Evolutionary conservation across 2,329 filamentous ascomycete genomes (phyloP).

Genomic region (Alternaria sp.): DNA sequence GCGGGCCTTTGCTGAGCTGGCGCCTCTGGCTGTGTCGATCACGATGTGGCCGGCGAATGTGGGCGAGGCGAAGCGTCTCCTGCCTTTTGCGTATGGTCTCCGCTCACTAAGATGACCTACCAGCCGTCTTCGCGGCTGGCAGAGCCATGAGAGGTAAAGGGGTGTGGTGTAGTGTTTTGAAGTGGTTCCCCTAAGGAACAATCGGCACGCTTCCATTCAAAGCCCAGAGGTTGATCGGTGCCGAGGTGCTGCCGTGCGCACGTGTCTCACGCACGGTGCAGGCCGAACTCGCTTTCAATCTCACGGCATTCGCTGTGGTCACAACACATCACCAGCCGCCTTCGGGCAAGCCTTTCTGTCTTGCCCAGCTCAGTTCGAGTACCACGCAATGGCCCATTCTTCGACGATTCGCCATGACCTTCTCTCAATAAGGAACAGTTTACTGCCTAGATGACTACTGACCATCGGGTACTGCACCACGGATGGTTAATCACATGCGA

Average conservation of each 20-base stretch:
- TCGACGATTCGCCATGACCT: not conserved
- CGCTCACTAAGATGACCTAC: constrained; percentile 5
- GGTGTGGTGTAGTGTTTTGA: constrained; percentile 2
- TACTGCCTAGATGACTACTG: not conserved
- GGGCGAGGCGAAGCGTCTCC: constrained; percentile 9
- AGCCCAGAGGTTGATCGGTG: not conserved
- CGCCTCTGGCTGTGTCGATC: constrained; percentile 18
- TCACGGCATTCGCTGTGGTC: constrained; percentile 2
- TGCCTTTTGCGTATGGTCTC: constrained; percentile 23
- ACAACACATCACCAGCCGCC: not conserved
- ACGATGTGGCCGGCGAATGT: constrained; percentile 1
- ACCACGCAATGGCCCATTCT: not conserved
- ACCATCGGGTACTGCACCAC: not conserved
- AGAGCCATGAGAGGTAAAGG: not conserved
- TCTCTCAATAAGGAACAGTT: not conserved
- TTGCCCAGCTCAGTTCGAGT: not conserved
- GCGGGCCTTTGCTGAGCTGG: constrained; percentile 15
- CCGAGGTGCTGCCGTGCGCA: not conserved
- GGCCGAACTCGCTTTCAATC: not conserved
- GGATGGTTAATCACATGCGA: not conserved
- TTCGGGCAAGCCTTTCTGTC: not conserved
- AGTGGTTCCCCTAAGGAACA: not conserved
- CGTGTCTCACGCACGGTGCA: not conserved
- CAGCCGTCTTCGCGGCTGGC: not conserved
- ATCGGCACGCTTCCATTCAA: not conserved